Evolutionary conservation across 2,329 filamentous ascomycete species (phyloP).

Genomic region (Cercospora beticola): DNA sequence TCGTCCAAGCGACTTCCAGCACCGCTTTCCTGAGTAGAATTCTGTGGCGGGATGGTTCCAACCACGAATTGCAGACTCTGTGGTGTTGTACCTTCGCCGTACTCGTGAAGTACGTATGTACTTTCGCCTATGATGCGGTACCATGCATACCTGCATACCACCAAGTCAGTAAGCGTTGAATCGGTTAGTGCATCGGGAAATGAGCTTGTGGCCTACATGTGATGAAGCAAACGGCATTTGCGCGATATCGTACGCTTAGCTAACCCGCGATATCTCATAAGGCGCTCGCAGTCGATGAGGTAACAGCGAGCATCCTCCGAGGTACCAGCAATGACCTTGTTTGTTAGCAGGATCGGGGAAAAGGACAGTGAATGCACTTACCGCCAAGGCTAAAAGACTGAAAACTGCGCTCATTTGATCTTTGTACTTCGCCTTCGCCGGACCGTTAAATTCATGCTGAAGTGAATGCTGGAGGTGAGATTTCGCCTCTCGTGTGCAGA

Average conservation of each 20-base stretch:
- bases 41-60: not conserved
- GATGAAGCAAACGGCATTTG: constrained; percentile 42
- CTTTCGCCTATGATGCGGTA: constrained; percentile 37
- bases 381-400: constrained; percentile 38
- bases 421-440: constrained; percentile 42
- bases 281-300: constrained; percentile 42
- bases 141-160: constrained; percentile 35
- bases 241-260: constrained; percentile 40
- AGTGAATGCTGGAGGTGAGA: constrained; percentile 35
- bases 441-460: constrained; percentile 33
- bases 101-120: constrained; percentile 29
- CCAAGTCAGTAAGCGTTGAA: not conserved
- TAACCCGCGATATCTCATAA: constrained; percentile 41
- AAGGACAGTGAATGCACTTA: constrained; percentile 18
- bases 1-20: constrained; percentile 38
- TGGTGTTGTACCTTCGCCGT: constrained; percentile 6
- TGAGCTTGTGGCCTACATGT: constrained; percentile 27
- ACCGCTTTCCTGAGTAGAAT: not conserved
- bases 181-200: no score
- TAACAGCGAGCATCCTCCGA: constrained; percentile 38
- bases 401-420: constrained; percentile 42
- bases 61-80: not conserved
- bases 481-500: constrained; percentile 18
- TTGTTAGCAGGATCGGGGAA: not conserved
- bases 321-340: constrained; percentile 26